Evolutionary conservation across 306 rosid species (phyloP).

Genomic region (Mucuna pruriens): DNA sequence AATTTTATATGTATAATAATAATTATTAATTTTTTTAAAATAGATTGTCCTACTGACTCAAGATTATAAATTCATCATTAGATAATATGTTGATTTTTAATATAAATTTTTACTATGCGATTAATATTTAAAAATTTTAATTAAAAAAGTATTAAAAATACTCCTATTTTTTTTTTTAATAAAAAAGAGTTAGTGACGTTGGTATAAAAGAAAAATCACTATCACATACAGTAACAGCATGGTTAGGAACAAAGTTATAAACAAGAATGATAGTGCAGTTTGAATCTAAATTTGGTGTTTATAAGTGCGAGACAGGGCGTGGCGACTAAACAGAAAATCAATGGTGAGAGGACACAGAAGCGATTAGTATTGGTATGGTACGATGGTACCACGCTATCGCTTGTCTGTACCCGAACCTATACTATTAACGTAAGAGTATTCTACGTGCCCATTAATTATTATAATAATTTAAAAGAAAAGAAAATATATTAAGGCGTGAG

Average conservation of each 20-base stretch:
- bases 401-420: background rate
- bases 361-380: background rate
- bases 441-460: background rate
- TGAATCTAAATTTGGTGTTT: slow-evolving; percentile 13
- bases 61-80: no score
- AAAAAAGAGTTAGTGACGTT: background rate
- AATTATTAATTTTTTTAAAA: no score
- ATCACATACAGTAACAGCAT: background rate
- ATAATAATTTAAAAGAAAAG: background rate
- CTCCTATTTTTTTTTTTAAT: background rate
- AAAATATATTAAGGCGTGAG: no score
- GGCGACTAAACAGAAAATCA: background rate
- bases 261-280: background rate
- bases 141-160: no score
- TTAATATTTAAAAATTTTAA: no score
- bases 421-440: background rate
- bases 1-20: no score
- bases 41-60: no score
- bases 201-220: background rate
- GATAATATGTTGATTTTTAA: no score
- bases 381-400: background rate
- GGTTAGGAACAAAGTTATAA: background rate
- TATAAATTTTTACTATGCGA: no score
- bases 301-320: slow-evolving; percentile 1
- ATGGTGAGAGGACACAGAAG: background rate